These are phyloP conservation scores for Tulasnella calospora DNA, from an alignment of 768 basidiomycete species.

Conservation along the genomic window DNA sequence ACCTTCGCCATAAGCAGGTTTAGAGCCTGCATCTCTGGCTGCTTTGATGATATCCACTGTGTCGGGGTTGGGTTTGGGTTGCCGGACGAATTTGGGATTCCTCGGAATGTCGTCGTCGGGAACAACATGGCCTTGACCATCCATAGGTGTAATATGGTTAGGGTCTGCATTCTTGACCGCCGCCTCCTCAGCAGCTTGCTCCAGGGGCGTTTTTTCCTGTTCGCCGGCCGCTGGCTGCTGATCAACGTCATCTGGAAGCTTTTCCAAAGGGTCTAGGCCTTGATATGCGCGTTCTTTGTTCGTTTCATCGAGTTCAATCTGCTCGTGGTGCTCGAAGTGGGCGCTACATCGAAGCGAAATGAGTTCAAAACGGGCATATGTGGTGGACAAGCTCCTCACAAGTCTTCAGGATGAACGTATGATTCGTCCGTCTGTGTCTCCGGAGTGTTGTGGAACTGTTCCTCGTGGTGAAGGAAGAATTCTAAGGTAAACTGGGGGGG, in stretches of 20 bases:
- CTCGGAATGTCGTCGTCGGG: constrained; percentile 19
- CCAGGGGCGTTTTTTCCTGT: constrained; percentile 2
- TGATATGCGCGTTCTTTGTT: constrained; percentile 79
- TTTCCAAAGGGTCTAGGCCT: constrained; percentile 51
- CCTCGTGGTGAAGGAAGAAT: constrained; percentile 97
- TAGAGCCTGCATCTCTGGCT: constrained; percentile 45
- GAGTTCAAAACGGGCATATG: not conserved
- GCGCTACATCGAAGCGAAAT: constrained; percentile 44
- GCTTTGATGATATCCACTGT: constrained; percentile 55
- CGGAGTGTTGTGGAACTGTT: constrained; percentile 90
- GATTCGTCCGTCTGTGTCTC: constrained; percentile 96
- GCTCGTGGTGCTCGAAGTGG: constrained; percentile 85
- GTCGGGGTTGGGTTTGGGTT: constrained; percentile 70
- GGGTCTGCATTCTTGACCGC: constrained; percentile 2
- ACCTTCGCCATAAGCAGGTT: constrained; percentile 69
- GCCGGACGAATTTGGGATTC: constrained; percentile 32
- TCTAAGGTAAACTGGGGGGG: constrained; percentile 43
- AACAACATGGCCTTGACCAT: constrained; percentile 21
- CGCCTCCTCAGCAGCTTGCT: constrained; percentile 20
- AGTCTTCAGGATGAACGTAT: constrained; percentile 88
- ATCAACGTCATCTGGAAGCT: constrained; percentile 56
- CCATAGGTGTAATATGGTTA: constrained; percentile 24
- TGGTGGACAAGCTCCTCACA: constrained; percentile 32
- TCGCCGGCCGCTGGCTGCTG: constrained; percentile 13
- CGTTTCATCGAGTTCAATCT: constrained; percentile 78